phyloP scores from a whole-genome alignment of 2,329 filamentous ascomycete species.

The Apiospora kogelbergensis region DNA sequence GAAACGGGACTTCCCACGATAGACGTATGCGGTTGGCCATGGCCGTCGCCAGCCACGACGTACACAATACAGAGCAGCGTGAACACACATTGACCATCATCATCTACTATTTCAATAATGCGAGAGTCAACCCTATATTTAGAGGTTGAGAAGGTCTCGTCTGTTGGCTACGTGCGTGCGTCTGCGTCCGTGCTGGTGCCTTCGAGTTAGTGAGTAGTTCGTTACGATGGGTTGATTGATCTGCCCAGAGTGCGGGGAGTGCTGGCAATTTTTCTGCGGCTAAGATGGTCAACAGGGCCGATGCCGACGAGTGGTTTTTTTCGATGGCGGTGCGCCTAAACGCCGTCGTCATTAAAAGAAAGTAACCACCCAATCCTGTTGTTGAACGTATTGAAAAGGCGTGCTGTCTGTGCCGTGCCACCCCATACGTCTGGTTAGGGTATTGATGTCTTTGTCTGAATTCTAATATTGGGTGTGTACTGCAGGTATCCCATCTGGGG shows the following conservation, averaged over 20 bases:
- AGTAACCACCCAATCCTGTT: neutral
- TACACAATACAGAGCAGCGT: neutral
- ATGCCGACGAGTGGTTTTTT: neutral
- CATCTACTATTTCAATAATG: neutral
- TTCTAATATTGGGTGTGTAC: neutral
- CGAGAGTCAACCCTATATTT: neutral
- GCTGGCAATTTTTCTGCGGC: neutral
- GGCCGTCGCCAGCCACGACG: neutral
- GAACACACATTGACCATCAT: neutral
- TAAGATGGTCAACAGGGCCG: neutral
- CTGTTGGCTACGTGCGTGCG: neutral
- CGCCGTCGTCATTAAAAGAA: neutral
- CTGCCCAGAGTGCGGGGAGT: neutral
- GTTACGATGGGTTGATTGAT: neutral
- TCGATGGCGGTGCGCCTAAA: neutral
- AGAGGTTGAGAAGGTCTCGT: neutral
- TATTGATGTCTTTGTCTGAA: neutral
- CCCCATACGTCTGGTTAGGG: neutral
- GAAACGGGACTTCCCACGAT: neutral
- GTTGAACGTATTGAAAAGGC: neutral
- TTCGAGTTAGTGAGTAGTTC: neutral
- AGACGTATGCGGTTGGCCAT: neutral
- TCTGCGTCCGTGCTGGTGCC: neutral
- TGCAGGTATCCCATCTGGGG: neutral
- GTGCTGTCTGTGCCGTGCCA: neutral